Evolutionary conservation across 306 rosid genomes (phyloP).

Genomic region (Mimosa pudica): DNA sequence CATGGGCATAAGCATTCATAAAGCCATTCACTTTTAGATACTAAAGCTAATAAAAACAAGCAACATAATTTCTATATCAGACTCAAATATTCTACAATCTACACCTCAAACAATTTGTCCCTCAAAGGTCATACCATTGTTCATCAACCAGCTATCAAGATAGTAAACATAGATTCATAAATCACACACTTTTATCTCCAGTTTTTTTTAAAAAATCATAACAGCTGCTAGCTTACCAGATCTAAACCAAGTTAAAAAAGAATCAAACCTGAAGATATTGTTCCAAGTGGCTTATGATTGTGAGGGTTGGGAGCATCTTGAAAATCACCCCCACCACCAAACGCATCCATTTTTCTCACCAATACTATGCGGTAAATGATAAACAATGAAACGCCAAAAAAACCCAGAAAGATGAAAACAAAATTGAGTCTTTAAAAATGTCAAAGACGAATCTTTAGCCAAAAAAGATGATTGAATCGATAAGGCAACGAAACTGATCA

Average conservation of each 20-base stretch:
- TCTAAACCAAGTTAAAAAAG: constrained; percentile 2
- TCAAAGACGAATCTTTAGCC: not conserved
- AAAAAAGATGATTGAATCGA: not conserved
- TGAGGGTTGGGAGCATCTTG: constrained; percentile 52
- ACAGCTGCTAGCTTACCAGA: constrained; percentile 1
- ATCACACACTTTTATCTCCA: not conserved
- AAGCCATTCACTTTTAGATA: not conserved
- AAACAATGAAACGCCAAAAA: not conserved
- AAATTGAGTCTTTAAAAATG: constrained; percentile 8
- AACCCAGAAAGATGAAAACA: constrained; percentile 8
- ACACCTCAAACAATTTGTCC: not conserved
- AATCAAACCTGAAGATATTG: constrained; percentile 50
- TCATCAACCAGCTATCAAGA: not conserved
- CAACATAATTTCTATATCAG: not conserved
- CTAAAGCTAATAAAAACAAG: not conserved
- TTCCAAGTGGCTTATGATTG: constrained; percentile 54
- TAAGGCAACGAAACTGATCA: not conserved
- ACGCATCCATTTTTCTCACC: constrained; percentile 64
- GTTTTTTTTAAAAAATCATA: not conserved
- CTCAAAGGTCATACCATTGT: not conserved
- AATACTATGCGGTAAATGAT: constrained; percentile 14
- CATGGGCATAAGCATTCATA: not conserved
- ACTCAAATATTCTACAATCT: not conserved
- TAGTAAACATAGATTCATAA: not conserved
- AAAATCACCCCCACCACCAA: constrained; percentile 55